Conservation (phyloP, 2,329 filamentous ascomycete species). For the Sphaerulina vaccinii region DNA sequence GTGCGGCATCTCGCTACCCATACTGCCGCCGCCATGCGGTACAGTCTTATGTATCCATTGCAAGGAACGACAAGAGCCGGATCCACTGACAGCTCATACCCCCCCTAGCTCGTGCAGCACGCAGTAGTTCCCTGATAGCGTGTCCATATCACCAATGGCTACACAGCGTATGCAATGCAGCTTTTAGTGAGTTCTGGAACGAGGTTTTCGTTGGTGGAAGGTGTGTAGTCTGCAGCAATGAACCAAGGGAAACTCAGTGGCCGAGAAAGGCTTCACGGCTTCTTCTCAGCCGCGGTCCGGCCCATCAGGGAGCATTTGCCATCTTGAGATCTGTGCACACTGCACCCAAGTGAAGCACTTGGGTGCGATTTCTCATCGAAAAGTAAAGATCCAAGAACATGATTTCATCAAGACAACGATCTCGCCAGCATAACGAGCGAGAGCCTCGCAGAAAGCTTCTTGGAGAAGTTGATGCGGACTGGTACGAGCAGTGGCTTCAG, state of each 20-base stretch:
- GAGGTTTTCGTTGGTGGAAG: not conserved
- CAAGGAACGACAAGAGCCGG: not conserved
- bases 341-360: too few relatives aligned
- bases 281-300: too few relatives aligned
- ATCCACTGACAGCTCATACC: constrained; percentile 9
- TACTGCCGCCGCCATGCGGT: not conserved
- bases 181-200: not conserved
- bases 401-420: too few relatives aligned
- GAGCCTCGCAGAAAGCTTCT: too few relatives aligned
- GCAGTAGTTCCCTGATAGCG: constrained; percentile 5
- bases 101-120: constrained; percentile 13
- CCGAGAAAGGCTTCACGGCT: too few relatives aligned
- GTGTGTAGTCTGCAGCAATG: not conserved
- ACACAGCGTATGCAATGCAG: not conserved
- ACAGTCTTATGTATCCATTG: not conserved
- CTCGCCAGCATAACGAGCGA: too few relatives aligned
- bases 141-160: not conserved
- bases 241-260: not conserved
- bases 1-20: not conserved
- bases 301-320: too few relatives aligned
- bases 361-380: too few relatives aligned
- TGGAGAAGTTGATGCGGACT: too few relatives aligned
- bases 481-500: too few relatives aligned
- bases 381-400: too few relatives aligned
- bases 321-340: too few relatives aligned